These are phyloP conservation scores for Chenopodium quinoa DNA, from an alignment of 148 eudicot species.

Conservation along the genomic window DNA sequence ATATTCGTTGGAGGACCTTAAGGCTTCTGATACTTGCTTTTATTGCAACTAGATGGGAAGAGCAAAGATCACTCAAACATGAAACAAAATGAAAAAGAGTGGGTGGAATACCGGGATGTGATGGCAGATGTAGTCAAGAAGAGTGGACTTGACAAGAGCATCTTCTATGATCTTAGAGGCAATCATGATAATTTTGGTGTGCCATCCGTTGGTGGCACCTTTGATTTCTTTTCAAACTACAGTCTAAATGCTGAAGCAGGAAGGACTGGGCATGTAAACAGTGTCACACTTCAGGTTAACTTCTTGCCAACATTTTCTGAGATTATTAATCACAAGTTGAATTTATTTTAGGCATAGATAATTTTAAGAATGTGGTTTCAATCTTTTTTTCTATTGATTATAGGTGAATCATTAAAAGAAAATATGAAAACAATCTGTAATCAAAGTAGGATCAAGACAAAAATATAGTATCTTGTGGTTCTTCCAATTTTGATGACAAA, in stretches of 20 bases:
- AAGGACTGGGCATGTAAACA: conserved; percentile 66
- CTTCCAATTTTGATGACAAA: background rate
- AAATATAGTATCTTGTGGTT: background rate
- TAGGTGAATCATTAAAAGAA: background rate
- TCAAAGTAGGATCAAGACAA: background rate
- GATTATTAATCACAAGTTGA: background rate
- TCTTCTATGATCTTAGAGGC: conserved; percentile 84
- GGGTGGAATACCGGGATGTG: conserved; percentile 73
- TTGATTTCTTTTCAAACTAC: conserved; percentile 77
- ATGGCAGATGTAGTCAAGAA: conserved; percentile 64
- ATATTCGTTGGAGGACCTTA: background rate
- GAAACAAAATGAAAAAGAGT: conserved; percentile 86
- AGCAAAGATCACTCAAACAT: conserved; percentile 82
- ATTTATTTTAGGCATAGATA: background rate
- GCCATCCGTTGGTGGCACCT: conserved; percentile 51
- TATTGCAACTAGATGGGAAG: conserved; percentile 62
- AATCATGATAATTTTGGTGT: conserved; percentile 96
- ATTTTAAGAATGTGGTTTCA: background rate
- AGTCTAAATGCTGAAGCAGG: conserved; percentile 68
- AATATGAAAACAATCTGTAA: background rate
- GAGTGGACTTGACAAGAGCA: conserved; percentile 72
- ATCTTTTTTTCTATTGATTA: background rate
- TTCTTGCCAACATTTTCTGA: conserved; percentile 8
- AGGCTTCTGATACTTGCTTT: background rate
- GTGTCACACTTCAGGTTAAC: conserved; percentile 71